Percentiles rank a stretch among this genome's conserved stretches.
Evolutionary conservation across 2,329 filamentous ascomycete species (phyloP).

Genomic region (Penicillium corylophilum): DNA sequence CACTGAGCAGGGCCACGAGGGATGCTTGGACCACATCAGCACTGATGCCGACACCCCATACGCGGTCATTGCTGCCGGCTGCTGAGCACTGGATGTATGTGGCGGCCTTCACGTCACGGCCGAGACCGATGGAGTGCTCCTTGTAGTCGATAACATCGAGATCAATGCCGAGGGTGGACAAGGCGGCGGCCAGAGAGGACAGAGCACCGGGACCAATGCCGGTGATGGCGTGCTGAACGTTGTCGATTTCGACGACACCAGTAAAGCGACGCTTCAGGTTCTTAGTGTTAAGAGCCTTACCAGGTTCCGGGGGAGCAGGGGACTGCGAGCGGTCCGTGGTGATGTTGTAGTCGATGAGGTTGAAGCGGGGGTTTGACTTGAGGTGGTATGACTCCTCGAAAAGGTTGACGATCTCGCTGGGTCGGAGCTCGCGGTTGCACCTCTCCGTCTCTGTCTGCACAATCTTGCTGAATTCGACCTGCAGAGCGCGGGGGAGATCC

Average conservation of each 20-base stretch:
- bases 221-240: conserved; percentile 71
- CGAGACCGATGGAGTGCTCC: conserved; percentile 85
- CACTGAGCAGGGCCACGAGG: conserved; percentile 79
- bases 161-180: conserved; percentile 75
- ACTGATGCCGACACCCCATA: conserved; percentile 61
- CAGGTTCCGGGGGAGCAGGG: conserved; percentile 65
- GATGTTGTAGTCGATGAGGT: conserved; percentile 88
- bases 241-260: conserved; percentile 80
- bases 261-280: conserved; percentile 80
- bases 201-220: conserved; percentile 89
- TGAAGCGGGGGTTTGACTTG: conserved; percentile 78
- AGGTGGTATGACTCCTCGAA: conserved; percentile 89
- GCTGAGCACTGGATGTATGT: conserved; percentile 89
- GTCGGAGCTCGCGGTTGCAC: conserved; percentile 78
- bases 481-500: conserved; percentile 87
- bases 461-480: conserved; percentile 84
- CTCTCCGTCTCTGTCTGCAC: conserved; percentile 80
- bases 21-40: conserved; percentile 89
- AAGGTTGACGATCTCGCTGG: conserved; percentile 79
- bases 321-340: conserved; percentile 76
- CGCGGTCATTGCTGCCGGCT: conserved; percentile 58
- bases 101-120: conserved; percentile 83
- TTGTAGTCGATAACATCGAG: conserved; percentile 94
- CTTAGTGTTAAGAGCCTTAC: conserved; percentile 73
- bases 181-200: conserved; percentile 79